phyloP scores from a whole-genome alignment of 2,329 filamentous ascomycete species.

The Metarhizium anisopliae region DNA sequence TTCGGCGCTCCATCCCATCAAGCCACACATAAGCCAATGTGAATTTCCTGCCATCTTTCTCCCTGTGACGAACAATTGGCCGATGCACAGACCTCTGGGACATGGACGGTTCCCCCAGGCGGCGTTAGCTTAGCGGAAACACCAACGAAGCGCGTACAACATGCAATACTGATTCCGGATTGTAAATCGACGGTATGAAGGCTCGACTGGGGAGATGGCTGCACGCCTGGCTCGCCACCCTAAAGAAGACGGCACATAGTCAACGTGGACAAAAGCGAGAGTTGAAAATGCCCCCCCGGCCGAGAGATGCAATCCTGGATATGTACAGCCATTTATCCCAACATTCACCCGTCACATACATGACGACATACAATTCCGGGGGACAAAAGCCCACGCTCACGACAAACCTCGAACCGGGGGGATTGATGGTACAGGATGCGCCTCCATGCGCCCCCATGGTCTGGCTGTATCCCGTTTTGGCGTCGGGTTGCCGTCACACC shows the following conservation, averaged over 20 bases:
- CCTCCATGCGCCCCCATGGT: neutral
- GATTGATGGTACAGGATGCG: neutral
- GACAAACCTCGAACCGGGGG: neutral
- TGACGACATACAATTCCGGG: too few species aligned
- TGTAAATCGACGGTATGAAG: neutral
- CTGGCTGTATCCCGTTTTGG: conserved; percentile 2
- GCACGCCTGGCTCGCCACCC: too few species aligned
- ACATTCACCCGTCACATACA: too few species aligned
- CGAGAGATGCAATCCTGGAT: too few species aligned
- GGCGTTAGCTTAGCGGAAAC: neutral
- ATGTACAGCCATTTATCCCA: too few species aligned
- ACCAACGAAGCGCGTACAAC: neutral
- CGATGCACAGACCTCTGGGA: conserved; percentile 2
- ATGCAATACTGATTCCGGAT: neutral
- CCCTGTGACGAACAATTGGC: neutral
- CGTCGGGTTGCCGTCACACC: conserved; percentile 1
- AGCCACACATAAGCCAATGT: neutral
- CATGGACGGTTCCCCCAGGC: neutral
- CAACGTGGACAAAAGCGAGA: too few species aligned
- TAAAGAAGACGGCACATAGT: too few species aligned
- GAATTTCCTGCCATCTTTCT: neutral
- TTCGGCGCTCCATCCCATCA: neutral
- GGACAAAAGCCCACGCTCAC: neutral
- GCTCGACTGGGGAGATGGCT: too few species aligned
- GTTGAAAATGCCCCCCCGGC: too few species aligned